Evolutionary conservation across 306 rosid species (phyloP).

Genomic region (Pterocarpus santalinus): DNA sequence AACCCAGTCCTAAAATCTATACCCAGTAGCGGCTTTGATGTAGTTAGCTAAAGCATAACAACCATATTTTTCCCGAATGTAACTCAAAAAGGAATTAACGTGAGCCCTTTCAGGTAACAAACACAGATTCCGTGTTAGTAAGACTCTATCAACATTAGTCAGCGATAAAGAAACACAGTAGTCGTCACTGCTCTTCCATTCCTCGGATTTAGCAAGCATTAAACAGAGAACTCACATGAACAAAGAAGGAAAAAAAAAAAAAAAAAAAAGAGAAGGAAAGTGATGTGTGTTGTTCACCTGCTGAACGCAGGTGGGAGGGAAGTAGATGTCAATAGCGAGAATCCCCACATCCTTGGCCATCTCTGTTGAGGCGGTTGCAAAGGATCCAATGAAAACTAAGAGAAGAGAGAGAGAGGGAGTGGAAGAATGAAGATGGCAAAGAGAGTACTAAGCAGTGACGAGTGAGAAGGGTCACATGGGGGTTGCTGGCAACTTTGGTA

Average conservation of each 20-base stretch:
- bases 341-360: conserved; percentile 94
- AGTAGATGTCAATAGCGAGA: conserved; percentile 93
- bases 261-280: background rate
- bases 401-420: background rate
- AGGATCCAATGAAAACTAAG: conserved; percentile 2
- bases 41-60: background rate
- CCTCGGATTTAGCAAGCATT: background rate
- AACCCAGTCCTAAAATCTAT: too few species aligned
- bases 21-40: too few species aligned
- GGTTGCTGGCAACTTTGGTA: background rate
- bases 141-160: background rate
- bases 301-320: conserved; percentile 83
- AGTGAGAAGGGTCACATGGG: conserved; percentile 44
- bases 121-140: background rate
- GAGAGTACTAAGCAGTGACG: background rate
- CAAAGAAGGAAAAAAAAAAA: background rate
- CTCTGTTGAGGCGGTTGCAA: background rate
- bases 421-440: too few species aligned
- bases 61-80: background rate
- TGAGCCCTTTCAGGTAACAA: background rate
- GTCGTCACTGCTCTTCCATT: background rate
- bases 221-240: conserved; percentile 6
- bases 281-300: conserved; percentile 67
- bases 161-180: too few species aligned
- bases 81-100: background rate